These are phyloP conservation scores for Phytophthora europaea DNA, from an alignment of 352 stramenopile species.

Conservation along the genomic window DNA sequence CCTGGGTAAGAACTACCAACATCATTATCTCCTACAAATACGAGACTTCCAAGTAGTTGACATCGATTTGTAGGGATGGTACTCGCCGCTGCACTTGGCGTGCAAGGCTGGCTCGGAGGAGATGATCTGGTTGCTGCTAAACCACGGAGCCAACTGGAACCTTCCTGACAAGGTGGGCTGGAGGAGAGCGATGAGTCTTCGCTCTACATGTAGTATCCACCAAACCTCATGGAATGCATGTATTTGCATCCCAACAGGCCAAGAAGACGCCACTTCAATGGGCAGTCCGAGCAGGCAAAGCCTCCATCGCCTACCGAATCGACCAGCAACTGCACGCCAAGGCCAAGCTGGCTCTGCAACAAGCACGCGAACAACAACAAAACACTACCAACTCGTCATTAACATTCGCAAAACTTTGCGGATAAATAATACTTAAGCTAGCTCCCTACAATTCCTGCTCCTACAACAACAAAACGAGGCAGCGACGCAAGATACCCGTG, in stretches of 20 bases:
- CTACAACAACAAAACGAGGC: constrained; percentile 19
- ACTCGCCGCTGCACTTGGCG: constrained; percentile 79
- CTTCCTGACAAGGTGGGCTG: constrained; percentile 60
- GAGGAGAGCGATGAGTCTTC: too few relatives aligned
- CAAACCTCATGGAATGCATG: not conserved
- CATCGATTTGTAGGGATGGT: constrained; percentile 57
- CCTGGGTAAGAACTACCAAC: constrained; percentile 51
- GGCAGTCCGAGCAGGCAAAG: constrained; percentile 72
- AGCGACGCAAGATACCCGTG: constrained; percentile 8
- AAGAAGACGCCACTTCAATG: constrained; percentile 83
- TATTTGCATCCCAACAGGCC: constrained; percentile 24
- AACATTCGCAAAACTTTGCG: constrained; percentile 49
- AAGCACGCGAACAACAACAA: constrained; percentile 32
- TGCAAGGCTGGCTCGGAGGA: constrained; percentile 73
- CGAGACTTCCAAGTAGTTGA: not conserved
- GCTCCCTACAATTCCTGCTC: constrained; percentile 34
- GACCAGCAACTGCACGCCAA: constrained; percentile 77
- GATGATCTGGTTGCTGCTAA: constrained; percentile 72
- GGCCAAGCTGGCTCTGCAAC: constrained; percentile 42
- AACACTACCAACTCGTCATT: constrained; percentile 28
- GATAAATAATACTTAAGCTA: constrained; percentile 64
- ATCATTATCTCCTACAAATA: constrained; percentile 12
- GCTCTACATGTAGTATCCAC: not conserved
- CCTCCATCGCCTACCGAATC: constrained; percentile 76
- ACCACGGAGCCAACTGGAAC: constrained; percentile 68